phyloP scores from a whole-genome alignment of 2,329 filamentous ascomycete species.

The Fusarium algeriense region DNA sequence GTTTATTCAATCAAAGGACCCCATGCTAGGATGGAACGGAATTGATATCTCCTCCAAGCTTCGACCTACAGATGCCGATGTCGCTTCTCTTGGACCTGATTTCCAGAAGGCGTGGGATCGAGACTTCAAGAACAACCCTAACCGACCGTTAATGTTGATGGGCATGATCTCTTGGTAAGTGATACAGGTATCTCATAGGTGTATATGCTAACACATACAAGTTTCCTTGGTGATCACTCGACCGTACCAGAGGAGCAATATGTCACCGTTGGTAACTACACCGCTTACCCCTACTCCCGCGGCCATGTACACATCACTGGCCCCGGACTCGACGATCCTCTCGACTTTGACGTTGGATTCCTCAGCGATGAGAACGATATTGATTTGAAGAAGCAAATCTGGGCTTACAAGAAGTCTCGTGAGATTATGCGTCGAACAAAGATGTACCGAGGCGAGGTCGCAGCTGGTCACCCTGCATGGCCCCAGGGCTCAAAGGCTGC shows the following conservation, averaged over 20 bases:
- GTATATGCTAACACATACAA: constrained; percentile 2
- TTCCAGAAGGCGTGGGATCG: constrained; percentile 67
- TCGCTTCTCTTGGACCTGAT: constrained; percentile 63
- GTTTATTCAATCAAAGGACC: constrained; percentile 60
- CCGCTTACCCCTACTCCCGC: constrained; percentile 62
- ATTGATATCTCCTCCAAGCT: constrained; percentile 69
- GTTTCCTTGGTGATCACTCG: constrained; percentile 58
- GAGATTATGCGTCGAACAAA: constrained; percentile 70
- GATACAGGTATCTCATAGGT: rapidly evolving
- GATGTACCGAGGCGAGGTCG: constrained; percentile 63
- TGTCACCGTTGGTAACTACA: constrained; percentile 63
- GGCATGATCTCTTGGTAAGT: constrained; percentile 48
- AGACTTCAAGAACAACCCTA: constrained; percentile 60
- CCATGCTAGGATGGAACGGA: constrained; percentile 68
- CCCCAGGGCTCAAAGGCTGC: constrained; percentile 55
- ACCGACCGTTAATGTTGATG: constrained; percentile 63
- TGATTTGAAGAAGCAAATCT: constrained; percentile 72
- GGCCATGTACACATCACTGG: constrained; percentile 71
- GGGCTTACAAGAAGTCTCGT: constrained; percentile 75
- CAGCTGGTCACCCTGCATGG: constrained; percentile 60
- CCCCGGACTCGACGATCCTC: constrained; percentile 54
- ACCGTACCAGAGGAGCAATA: constrained; percentile 60
- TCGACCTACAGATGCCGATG: constrained; percentile 65
- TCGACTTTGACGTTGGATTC: constrained; percentile 70
- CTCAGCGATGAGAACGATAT: constrained; percentile 67